phyloP scores from a whole-genome alignment of 805 yeast genomes.

The Maudiozyma saulgeensis region DNA sequence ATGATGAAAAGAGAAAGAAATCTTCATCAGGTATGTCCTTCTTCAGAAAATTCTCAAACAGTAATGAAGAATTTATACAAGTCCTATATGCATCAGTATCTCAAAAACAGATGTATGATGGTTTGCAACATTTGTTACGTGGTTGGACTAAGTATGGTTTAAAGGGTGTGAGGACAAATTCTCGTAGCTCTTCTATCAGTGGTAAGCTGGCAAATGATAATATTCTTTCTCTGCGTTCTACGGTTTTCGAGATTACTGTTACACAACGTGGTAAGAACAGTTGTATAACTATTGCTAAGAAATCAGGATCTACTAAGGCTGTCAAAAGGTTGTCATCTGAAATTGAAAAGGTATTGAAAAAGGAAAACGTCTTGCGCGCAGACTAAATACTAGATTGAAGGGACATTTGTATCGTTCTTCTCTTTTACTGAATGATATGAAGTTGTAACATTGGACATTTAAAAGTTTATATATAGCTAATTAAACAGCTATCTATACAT shows the following conservation, averaged over 20 bases:
- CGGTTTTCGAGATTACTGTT: constrained; percentile 51
- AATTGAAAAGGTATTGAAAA: constrained; percentile 52
- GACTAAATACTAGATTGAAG: not conserved
- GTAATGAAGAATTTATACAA: constrained; percentile 1
- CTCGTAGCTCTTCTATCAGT: constrained; percentile 37
- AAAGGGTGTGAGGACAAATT: constrained; percentile 41
- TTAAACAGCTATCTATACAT: not conserved
- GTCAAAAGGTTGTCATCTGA: constrained; percentile 51
- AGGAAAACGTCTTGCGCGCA: constrained; percentile 45
- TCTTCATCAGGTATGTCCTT: constrained; percentile 18
- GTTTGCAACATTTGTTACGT: constrained; percentile 48
- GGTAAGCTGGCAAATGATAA: constrained; percentile 57
- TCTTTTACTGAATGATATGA: not conserved
- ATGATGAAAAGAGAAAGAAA: constrained; percentile 6
- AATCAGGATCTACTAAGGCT: constrained; percentile 56
- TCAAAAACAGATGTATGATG: constrained; percentile 50
- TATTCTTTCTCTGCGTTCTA: constrained; percentile 51
- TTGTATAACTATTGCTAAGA: constrained; percentile 48
- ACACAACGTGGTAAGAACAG: constrained; percentile 39
- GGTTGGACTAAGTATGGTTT: constrained; percentile 70
- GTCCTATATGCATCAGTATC: constrained; percentile 26
- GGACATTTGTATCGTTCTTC: too few species aligned
- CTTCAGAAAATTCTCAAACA: constrained; percentile 29
- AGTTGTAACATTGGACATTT: not conserved
- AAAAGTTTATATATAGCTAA: not conserved